phyloP scores from a whole-genome alignment of 1,284 basidiomycete species.

The Trichosporon sp. region DNA sequence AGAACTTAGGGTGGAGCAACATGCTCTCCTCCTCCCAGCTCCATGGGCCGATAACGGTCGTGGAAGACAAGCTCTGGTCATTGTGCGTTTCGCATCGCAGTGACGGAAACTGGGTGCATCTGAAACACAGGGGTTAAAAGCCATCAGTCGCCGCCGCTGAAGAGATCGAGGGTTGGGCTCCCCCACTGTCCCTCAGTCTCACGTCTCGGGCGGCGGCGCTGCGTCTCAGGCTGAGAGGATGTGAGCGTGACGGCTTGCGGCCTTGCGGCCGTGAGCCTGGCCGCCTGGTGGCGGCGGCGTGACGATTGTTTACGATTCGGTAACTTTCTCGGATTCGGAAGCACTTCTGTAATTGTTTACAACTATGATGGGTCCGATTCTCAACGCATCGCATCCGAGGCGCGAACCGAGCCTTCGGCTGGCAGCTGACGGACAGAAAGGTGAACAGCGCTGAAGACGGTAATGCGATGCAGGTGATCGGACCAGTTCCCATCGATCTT shows the following conservation, averaged over 20 bases:
- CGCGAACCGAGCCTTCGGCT: background rate
- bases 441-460: background rate
- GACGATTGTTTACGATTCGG: conserved; percentile 13
- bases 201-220: background rate
- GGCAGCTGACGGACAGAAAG: background rate
- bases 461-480: background rate
- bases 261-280: background rate
- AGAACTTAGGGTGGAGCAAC: background rate
- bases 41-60: background rate
- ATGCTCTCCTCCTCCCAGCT: background rate
- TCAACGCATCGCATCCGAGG: background rate
- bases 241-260: background rate
- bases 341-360: background rate
- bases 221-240: background rate
- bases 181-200: conserved; percentile 5
- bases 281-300: background rate
- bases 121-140: conserved; percentile 2
- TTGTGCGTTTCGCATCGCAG: conserved; percentile 9
- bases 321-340: conserved; percentile 9
- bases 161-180: background rate
- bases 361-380: background rate
- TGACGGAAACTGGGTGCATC: conserved; percentile 4
- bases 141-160: background rate
- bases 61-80: background rate
- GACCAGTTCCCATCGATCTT: conserved; percentile 2